Conservation (phyloP, 148 eudicot species). For the Linanthus parryae region DNA sequence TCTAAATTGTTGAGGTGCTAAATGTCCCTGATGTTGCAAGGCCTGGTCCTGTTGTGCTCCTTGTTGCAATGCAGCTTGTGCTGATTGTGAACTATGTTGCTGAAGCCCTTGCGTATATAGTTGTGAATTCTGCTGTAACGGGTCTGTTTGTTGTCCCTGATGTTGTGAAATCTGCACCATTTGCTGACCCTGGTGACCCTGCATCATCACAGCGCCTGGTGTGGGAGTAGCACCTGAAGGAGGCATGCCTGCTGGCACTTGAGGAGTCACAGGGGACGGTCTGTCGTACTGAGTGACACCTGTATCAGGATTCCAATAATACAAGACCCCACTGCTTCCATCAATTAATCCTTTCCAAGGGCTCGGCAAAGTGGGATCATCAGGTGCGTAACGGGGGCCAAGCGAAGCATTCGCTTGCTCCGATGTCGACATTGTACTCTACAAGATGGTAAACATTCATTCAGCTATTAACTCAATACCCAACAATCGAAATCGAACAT, state of each 20-base stretch:
- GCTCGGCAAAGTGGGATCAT: conserved; percentile 82
- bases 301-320: conserved; percentile 97
- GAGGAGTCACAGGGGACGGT: conserved; percentile 44
- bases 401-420: conserved; percentile 58
- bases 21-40: conserved; percentile 42
- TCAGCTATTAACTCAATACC: too few species aligned
- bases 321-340: conserved; percentile 66
- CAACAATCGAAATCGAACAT: too few species aligned
- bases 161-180: conserved; percentile 33
- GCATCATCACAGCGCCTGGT: conserved; percentile 24
- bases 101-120: conserved; percentile 20
- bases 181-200: conserved; percentile 42
- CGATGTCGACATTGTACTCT: conserved; percentile 72
- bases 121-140: conserved; percentile 27
- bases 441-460: too few species aligned
- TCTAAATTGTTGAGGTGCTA: conserved; percentile 30
- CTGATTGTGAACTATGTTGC: conserved; percentile 19
- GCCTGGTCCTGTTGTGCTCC: conserved; percentile 36
- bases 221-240: conserved; percentile 38
- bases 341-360: conserved; percentile 98
- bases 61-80: conserved; percentile 38
- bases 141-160: conserved; percentile 30
- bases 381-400: conserved; percentile 96
- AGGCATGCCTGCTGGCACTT: conserved; percentile 47
- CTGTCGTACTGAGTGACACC: conserved; percentile 88